Evolutionary conservation across 345 rosid genomes (phyloP).

Genomic region (Sonneratia alba): DNA sequence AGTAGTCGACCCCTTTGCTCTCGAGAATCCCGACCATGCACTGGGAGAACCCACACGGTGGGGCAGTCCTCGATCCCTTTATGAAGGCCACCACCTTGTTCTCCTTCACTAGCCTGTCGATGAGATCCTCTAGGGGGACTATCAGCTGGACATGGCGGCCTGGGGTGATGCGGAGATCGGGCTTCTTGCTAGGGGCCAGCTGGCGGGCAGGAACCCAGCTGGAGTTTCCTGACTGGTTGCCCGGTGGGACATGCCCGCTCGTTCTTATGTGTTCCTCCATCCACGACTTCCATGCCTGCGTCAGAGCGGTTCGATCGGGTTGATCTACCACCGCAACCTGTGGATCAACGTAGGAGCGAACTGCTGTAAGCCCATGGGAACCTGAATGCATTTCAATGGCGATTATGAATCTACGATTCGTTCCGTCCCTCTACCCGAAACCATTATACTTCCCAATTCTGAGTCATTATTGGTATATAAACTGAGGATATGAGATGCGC

Average conservation of each 20-base stretch:
- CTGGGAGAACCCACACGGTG: conserved; percentile 77
- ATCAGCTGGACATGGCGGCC: conserved; percentile 77
- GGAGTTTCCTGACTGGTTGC: conserved; percentile 78
- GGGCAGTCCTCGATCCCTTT: conserved; percentile 87
- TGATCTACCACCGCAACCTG: conserved; percentile 71
- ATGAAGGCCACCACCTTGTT: conserved; percentile 86
- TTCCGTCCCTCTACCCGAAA: too few species aligned
- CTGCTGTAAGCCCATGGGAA: not conserved
- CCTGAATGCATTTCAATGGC: not conserved
- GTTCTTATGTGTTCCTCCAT: conserved; percentile 80
- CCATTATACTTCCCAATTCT: too few species aligned
- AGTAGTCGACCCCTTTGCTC: conserved; percentile 37
- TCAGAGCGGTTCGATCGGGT: conserved; percentile 56
- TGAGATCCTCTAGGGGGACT: conserved; percentile 58
- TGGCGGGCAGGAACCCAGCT: conserved; percentile 39
- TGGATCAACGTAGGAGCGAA: not conserved
- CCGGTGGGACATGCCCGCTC: conserved; percentile 79
- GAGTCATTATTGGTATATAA: not conserved
- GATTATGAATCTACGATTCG: not conserved
- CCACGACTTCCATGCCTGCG: conserved; percentile 95
- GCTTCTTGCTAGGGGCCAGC: conserved; percentile 56
- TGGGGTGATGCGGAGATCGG: conserved; percentile 81
- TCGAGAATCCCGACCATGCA: conserved; percentile 75
- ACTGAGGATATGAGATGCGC: not conserved
- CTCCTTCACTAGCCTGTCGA: conserved; percentile 69